These are phyloP conservation scores for Venturia oleaginea DNA, from an alignment of 2,329 filamentous ascomycete genomes.

Conservation along the genomic window DNA sequence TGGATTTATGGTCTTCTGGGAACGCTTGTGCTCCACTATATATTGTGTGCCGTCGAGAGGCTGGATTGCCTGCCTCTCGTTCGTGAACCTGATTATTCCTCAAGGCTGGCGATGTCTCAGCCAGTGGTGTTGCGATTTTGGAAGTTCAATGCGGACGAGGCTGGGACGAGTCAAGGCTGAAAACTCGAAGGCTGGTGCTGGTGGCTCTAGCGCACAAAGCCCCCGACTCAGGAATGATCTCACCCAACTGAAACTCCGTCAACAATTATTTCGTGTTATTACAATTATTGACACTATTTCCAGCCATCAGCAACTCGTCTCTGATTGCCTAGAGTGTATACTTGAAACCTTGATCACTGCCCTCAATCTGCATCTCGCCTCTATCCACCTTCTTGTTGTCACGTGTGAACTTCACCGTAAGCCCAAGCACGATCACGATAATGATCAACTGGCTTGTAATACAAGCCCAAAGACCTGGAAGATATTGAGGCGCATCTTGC, in stretches of 20 bases:
- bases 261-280: neutral
- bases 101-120: slow-evolving; percentile 21
- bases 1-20: neutral
- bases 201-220: neutral
- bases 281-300: neutral
- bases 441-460: slow-evolving; percentile 27
- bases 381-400: slow-evolving; percentile 31
- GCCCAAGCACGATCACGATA: slow-evolving; percentile 25
- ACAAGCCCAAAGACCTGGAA: slow-evolving; percentile 31
- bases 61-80: neutral
- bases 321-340: slow-evolving; percentile 6
- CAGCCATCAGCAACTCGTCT: neutral
- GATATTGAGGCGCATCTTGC: slow-evolving; percentile 30
- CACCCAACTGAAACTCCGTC: neutral
- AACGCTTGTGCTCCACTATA: neutral
- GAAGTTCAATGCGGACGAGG: neutral
- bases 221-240: no score
- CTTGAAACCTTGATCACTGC: slow-evolving; percentile 15
- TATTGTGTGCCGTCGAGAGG: neutral
- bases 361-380: slow-evolving; percentile 34
- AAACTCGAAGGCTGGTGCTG: neutral
- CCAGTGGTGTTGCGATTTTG: slow-evolving; percentile 26
- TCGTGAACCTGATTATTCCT: neutral
- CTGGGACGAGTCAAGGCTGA: neutral
- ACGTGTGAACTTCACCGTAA: slow-evolving; percentile 25